These are phyloP conservation scores for Phyllosticta capitalensis DNA, from an alignment of 2,329 filamentous ascomycete species.

Conservation along the genomic window DNA sequence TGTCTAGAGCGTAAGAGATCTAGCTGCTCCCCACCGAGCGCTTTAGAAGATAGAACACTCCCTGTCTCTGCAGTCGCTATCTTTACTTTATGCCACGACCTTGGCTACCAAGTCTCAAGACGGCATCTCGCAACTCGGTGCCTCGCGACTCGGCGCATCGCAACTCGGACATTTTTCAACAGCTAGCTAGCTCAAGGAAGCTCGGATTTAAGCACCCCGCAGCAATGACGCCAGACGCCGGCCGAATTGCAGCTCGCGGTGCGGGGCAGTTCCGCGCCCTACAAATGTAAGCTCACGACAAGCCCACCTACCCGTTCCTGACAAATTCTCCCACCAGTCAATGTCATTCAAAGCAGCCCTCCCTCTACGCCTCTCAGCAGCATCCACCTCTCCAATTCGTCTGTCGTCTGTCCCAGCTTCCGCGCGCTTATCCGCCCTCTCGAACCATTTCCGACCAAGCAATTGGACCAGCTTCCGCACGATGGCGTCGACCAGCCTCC, in stretches of 20 bases:
- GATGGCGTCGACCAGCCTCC: conserved; percentile 43
- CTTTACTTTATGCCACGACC: too few species aligned
- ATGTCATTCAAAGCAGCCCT: neutral
- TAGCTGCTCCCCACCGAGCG: too few species aligned
- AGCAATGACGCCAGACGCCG: neutral
- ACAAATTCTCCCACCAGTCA: neutral
- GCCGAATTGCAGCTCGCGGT: neutral
- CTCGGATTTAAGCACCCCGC: conserved; percentile 5
- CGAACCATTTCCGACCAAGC: neutral
- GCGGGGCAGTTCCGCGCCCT: conserved; percentile 9
- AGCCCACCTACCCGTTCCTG: neutral
- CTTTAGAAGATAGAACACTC: too few species aligned
- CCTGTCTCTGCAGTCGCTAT: too few species aligned
- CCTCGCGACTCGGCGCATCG: too few species aligned
- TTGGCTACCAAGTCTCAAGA: too few species aligned
- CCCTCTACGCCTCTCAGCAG: neutral
- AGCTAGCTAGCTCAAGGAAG: too few species aligned
- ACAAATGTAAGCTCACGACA: neutral
- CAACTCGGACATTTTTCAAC: too few species aligned
- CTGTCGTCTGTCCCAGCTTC: neutral
- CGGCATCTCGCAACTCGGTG: too few species aligned
- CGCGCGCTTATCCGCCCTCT: conserved; percentile 1
- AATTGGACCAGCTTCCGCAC: neutral
- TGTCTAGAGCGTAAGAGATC: too few species aligned
- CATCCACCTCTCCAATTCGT: neutral